Evolutionary conservation across 169 alveolate genomes (phyloP), one percentile per base, ranked within the genome.

Genomic region (Blepharisma undulans): DNA sequence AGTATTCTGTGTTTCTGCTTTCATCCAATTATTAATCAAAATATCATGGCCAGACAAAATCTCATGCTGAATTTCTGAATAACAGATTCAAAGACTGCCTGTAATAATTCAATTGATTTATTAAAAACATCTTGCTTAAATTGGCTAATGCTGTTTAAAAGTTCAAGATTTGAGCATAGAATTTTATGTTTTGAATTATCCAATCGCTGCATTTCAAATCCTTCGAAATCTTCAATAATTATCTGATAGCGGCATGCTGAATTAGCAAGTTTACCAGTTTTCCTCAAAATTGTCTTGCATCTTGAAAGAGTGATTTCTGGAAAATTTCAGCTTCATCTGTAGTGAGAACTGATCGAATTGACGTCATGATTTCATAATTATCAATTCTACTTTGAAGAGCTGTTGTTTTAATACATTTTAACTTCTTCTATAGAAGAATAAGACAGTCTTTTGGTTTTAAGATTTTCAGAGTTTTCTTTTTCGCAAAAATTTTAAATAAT

Each of bases 241-340:
- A 74, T 74, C 80, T 74, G 80, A 74, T 29, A 74, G 33, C 80
- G 80, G 80, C 80, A 74, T 14, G 80, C 33, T 74, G 80, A 22
- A 74, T 74, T 29, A 74, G 12, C 29, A 74, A 22, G 29, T 74
- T 25, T 74, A 14, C 80, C 14, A 74, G 33, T 74, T 74, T 74
- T 29, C 16, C 12, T 74, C 80, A 25, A 74, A 74, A 7, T 74
- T 18, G 2, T 74, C 80, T 74, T 22, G 80, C 29, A 74, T 74
- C 1, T 74, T 7, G 66, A 48, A 48, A 48, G 66, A 48, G 14
- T 48, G 21, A n/a, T n/a, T n/a, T n/a, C n/a, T n/a, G n/a, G 66
- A 48, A 18, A 48, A 10, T 18, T 48, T 48, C 66, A 2, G 66
- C 66, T 48, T 48, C 66, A 10, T 48, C 66, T 48, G 66, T 48